Conservation (phyloP, 2,329 filamentous ascomycete genomes). For the Aschersonia sp. region DNA sequence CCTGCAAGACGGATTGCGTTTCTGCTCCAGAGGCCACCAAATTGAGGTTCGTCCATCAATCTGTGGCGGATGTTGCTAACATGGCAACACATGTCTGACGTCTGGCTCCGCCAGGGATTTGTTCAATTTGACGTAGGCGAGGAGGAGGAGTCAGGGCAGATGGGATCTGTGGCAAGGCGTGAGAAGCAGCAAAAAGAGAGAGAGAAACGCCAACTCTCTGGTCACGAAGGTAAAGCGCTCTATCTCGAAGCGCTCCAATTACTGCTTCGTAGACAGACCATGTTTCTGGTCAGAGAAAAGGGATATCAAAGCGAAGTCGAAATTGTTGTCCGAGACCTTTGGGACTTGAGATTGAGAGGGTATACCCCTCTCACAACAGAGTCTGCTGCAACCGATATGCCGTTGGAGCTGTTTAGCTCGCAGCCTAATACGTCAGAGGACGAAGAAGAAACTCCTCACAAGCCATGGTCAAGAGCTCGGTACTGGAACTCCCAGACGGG, state of each 20-base stretch:
- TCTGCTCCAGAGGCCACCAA: constrained; percentile 68
- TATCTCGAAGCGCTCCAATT: constrained; percentile 78
- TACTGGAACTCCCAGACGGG: constrained; percentile 30
- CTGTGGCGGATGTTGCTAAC: constrained; percentile 1
- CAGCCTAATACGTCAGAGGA: constrained; percentile 13
- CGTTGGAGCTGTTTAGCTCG: constrained; percentile 23
- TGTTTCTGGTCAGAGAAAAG: constrained; percentile 54
- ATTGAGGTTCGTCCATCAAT: constrained; percentile 43
- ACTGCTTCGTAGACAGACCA: constrained; percentile 66
- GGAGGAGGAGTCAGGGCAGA: constrained; percentile 54
- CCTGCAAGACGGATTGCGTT: constrained; percentile 60
- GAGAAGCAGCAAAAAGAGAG: constrained; percentile 43
- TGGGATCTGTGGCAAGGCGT: constrained; percentile 38
- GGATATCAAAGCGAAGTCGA: constrained; percentile 61
- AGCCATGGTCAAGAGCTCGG: constrained; percentile 17
- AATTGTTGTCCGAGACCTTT: constrained; percentile 67
- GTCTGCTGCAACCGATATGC: constrained; percentile 11
- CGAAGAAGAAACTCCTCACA: constrained; percentile 12
- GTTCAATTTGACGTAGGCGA: constrained; percentile 45
- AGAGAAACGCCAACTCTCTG: constrained; percentile 41
- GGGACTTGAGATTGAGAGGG: constrained; percentile 52
- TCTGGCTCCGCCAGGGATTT: constrained; percentile 25
- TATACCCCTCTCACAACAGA: constrained; percentile 21
- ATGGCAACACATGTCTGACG: no score
- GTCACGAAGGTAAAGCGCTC: constrained; percentile 56